These are phyloP conservation scores for Dentipellis sp. DNA, from an alignment of 768 basidiomycete genomes.

Conservation along the genomic window DNA sequence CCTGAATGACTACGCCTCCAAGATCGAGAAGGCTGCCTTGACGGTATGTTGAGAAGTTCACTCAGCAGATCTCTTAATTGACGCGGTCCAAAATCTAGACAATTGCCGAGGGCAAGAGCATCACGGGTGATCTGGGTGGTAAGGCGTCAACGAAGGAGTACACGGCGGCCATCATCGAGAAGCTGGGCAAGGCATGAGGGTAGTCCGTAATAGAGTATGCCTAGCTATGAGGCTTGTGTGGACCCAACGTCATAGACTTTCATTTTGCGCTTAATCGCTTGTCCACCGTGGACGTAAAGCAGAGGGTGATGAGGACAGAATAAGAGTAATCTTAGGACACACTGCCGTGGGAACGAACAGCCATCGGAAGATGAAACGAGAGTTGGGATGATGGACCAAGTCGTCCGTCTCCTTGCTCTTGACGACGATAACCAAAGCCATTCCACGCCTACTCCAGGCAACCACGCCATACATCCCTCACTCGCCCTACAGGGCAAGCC, in stretches of 20 bases:
- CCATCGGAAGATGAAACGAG: slow-evolving; percentile 12
- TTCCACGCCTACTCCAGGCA: slow-evolving; percentile 47
- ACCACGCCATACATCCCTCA: slow-evolving; percentile 54
- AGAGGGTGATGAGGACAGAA: no score
- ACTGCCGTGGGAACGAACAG: slow-evolving; percentile 7
- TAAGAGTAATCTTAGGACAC: not conserved
- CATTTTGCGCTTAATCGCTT: no score
- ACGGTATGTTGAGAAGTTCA: slow-evolving; percentile 43
- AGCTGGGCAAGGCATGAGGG: slow-evolving; percentile 29
- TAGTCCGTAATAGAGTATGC: not conserved
- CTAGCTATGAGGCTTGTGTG: not conserved
- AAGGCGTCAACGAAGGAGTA: slow-evolving; percentile 86
- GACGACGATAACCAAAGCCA: slow-evolving; percentile 36
- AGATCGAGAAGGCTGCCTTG: slow-evolving; percentile 89
- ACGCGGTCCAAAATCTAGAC: slow-evolving; percentile 41
- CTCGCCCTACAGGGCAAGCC: slow-evolving; percentile 90
- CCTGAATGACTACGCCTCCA: slow-evolving; percentile 70
- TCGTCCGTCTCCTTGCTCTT: slow-evolving; percentile 14
- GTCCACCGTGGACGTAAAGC: no score
- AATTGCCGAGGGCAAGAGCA: slow-evolving; percentile 91
- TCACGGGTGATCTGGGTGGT: slow-evolving; percentile 95
- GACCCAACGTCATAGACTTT: no score
- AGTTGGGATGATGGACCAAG: not conserved
- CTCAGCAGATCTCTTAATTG: slow-evolving; percentile 1
- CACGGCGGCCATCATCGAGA: slow-evolving; percentile 78